Evolutionary conservation across 768 basidiomycete species (phyloP), one percentile per base, ranked within the genome.

Genomic region (Suillus fuscotomentosus): DNA sequence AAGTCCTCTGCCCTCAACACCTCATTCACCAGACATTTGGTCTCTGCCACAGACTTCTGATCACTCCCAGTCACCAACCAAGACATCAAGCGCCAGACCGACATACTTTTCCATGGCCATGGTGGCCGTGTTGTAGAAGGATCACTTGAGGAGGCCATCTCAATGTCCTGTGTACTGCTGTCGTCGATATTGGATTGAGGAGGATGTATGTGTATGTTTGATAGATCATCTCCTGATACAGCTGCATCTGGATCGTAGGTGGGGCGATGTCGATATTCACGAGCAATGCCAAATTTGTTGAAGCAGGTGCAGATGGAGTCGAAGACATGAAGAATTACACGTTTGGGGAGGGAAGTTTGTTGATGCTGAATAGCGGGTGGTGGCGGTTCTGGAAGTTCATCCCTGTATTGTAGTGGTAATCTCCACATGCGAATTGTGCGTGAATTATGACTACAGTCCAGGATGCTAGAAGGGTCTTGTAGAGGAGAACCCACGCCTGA

Each of bases 1-100:
- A 78, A 78, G 43, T 75, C 73, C 10, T 47, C 14, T 5, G 65
- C 65, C 0, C 63, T 27, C 20, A 77, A 31, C 6, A 76, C 76
- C 0, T 77, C 68, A n/a, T 72, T 39, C 0, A 76, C 73, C 0
- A 79, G 69, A 10, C 65, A 63, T 17, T 77, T 60, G 0, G 73
- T 41, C 41, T 77, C 75, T 1, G 10, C 31, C 4, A 65, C 24
- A 0, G 77, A 75, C 61, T 78, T 78, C 3, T 13, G 11, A 7
- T 45, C 66, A 3, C 70, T 77, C 0, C 73, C 73, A 17, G 65
- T 67, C 57, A 71, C 73, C 13, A 66, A 53, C 78, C 78, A 78
- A 3, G 53, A n/a, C 72, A 77, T 72, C 20, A 79, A 71, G 0
- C 68, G 66, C 56, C 69, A 75, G 3, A 66, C 60, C 1, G 71